Evolutionary conservation across 495 filamentous ascomycete genomes (phyloP).

Genomic region (Sordaria brevicollis): DNA sequence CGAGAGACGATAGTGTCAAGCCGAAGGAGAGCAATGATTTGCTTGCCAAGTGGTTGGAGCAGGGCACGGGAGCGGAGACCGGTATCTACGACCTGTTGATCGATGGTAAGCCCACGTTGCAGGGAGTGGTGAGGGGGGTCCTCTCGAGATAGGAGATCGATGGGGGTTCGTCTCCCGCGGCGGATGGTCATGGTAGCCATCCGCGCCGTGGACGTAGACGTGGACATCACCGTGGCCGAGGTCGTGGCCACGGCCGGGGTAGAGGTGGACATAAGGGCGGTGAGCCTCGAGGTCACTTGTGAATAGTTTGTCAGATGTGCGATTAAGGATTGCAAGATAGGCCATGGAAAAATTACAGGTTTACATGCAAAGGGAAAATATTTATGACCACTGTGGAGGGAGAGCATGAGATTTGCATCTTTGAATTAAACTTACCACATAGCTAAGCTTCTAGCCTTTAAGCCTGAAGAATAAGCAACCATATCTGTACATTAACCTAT

Average conservation of each 20-base stretch:
- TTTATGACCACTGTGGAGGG: neutral
- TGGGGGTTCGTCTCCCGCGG: neutral
- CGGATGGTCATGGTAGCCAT: neutral
- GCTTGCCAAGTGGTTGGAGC: constrained; percentile 54
- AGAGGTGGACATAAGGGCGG: neutral
- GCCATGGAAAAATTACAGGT: neutral
- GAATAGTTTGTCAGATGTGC: neutral
- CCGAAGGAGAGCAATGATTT: constrained; percentile 90
- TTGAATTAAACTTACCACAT: neutral
- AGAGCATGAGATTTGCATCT: neutral
- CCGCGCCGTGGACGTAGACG: neutral
- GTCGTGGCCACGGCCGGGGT: neutral
- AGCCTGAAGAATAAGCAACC: neutral
- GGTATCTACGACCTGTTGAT: constrained; percentile 39
- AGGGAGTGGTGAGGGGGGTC: constrained; percentile 32
- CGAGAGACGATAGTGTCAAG: constrained; percentile 59
- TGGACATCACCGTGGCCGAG: neutral
- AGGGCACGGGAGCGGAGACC: constrained; percentile 33
- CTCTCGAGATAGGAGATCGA: constrained; percentile 29
- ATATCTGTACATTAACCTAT: neutral
- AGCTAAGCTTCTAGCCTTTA: neutral
- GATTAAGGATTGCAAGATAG: neutral
- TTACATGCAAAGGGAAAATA: neutral
- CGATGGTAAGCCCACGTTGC: constrained; percentile 30
- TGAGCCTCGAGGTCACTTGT: neutral